phyloP scores from a whole-genome alignment of 75 land plant genomes.

The Pinus taeda region DNA sequence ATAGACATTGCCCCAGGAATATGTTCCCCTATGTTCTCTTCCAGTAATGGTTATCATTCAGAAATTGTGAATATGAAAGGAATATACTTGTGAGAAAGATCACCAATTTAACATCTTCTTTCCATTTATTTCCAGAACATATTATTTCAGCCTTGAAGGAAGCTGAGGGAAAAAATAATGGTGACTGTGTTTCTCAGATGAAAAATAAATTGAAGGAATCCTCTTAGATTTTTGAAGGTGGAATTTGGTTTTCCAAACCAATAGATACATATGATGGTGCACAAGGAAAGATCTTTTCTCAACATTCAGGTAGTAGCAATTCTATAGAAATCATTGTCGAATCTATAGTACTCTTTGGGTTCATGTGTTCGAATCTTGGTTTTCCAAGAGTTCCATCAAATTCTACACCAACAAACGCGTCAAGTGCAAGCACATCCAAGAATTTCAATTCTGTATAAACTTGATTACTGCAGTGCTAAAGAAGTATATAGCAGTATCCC shows the following conservation, averaged over 20 bases:
- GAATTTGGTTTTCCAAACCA: not conserved
- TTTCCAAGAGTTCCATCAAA: not conserved
- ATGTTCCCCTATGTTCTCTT: not conserved
- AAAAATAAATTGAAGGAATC: not conserved
- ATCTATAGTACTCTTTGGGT: not conserved
- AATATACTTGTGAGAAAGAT: not conserved
- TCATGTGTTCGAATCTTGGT: not conserved
- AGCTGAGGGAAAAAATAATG: not conserved
- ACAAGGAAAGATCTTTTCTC: not conserved
- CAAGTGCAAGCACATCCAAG: not conserved
- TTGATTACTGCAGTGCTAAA: constrained; percentile 1
- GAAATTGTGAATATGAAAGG: not conserved
- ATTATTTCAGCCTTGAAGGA: not conserved
- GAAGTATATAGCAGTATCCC: not conserved
- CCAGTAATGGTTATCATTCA: not conserved
- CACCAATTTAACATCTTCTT: not conserved
- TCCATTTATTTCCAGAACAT: constrained; percentile 3
- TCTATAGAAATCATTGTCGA: not conserved
- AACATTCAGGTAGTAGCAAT: not conserved
- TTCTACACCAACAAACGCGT: not conserved
- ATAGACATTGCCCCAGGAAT: not conserved
- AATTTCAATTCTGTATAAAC: not conserved
- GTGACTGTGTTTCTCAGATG: not conserved
- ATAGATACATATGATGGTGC: constrained; percentile 6
- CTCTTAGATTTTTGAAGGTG: not conserved